Evolutionary conservation across 495 filamentous ascomycete species (phyloP).

Genomic region (Lepraria neglecta): DNA sequence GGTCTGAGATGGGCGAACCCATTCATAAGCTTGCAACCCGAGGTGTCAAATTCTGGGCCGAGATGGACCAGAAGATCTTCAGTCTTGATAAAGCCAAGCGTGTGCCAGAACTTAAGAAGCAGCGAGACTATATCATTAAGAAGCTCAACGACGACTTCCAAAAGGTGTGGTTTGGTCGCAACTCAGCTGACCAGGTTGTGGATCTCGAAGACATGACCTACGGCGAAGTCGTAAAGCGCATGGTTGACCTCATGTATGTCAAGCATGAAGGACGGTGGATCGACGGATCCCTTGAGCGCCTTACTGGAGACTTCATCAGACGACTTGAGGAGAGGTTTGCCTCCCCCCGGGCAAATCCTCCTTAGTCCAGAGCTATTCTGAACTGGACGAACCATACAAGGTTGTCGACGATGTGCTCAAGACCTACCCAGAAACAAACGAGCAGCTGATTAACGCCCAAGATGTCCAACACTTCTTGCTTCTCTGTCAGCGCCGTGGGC

Average conservation of each 20-base stretch:
- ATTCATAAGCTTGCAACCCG: conserved; percentile 97
- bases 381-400: conserved; percentile 75
- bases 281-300: conserved; percentile 68
- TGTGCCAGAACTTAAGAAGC: conserved; percentile 83
- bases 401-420: conserved; percentile 71
- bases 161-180: conserved; percentile 97
- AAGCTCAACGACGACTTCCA: conserved; percentile 98
- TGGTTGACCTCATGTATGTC: conserved; percentile 95
- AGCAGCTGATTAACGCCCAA: conserved; percentile 91
- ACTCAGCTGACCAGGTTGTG: conserved; percentile 72
- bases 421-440: conserved; percentile 76
- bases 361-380: conserved; percentile 75
- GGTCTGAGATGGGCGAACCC: conserved; percentile 98
- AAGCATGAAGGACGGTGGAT: conserved; percentile 94
- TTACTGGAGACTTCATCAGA: conserved; percentile 92
- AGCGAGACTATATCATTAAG: conserved; percentile 89
- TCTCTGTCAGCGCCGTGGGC: conserved; percentile 84
- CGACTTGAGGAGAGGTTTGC: conserved; percentile 93
- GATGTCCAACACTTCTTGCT: conserved; percentile 94
- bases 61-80: conserved; percentile 98
- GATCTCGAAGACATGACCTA: conserved; percentile 99
- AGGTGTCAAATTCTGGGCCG: conserved; percentile 91
- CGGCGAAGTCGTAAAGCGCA: conserved; percentile 79
- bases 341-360: conserved; percentile 59
- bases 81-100: conserved; percentile 91